Base-by-base conservation (phyloP, 2,329 filamentous ascomycete species). In the Fusarium miscanthi region DNA sequence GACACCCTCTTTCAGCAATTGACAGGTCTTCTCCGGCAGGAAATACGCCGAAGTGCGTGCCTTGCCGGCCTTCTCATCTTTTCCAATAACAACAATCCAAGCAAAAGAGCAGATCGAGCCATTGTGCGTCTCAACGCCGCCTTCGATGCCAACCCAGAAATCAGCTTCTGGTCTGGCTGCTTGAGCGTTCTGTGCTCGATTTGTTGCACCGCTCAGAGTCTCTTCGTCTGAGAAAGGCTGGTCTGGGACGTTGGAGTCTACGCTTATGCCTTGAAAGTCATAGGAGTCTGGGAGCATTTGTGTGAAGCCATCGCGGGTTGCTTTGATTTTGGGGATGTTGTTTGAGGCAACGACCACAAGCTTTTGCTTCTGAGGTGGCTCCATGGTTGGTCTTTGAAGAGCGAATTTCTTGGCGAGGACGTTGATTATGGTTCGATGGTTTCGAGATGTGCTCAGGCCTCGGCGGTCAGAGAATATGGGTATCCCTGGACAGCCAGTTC, bases 131-230 rank as follows among this genome's bases (percentile, higher is more conserved):
- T 83, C 80, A 8, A 84, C 77, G 6, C 83, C 83, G 25, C 83
- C 83, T 69, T 85, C 83, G 23, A 84, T 78, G 9, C 83, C 83
- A 38, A 84, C 73, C 80, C 82, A 84, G 69, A 77, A 84, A 48
- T 83, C 79, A 3, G 80, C 82, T 27, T 78, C 69, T 5, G 80
- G 78, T 25, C 76, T 71, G 43, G 66, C 59, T 12, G 66, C 56
- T n/a, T 73, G 78, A 10, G 81, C 81, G 58, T 80, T 80, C 14
- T 68, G 70, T 6, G 80, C 82, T 16, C 82, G 76, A 70, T 84
- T 84, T 38, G 76, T 63, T 3, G 83, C 83, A 17, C 83, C 82
- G 1, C 73, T 78, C 4, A 84, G 77, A 10, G 83, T 84, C 63
- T 82, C 79, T 1, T 76, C 69, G 52, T 83, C 81, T 6, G 81